phyloP scores from a whole-genome alignment of 1,139 yeast species.

The Suhomyces terraborum region DNA sequence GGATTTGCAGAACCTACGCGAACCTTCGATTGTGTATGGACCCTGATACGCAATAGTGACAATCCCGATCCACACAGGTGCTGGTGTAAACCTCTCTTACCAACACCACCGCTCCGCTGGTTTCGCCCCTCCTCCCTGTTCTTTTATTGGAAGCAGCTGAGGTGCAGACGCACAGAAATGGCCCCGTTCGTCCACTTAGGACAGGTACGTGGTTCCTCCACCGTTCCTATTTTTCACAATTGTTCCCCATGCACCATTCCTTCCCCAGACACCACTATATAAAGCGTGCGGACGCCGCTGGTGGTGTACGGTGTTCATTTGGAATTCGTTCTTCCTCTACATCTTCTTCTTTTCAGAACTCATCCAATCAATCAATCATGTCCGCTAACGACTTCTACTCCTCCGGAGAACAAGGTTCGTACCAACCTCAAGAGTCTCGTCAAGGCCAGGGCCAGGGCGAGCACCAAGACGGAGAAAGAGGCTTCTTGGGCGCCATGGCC shows the following conservation, averaged over 20 bases:
- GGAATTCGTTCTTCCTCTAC: not conserved
- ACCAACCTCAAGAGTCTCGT: conserved; percentile 22
- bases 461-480: conserved; percentile 52
- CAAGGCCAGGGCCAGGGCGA: conserved; percentile 13
- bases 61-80: not conserved
- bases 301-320: too few species aligned
- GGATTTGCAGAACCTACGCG: too few species aligned
- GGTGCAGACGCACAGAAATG: too few species aligned
- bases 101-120: too few species aligned
- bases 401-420: conserved; percentile 48
- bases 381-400: conserved; percentile 65
- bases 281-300: too few species aligned
- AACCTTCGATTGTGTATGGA: not conserved
- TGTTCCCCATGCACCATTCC: too few species aligned
- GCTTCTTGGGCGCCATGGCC: conserved; percentile 52
- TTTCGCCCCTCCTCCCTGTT: too few species aligned
- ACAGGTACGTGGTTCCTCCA: too few species aligned
- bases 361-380: conserved; percentile 31
- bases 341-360: not conserved
- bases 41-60: not conserved
- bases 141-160: too few species aligned
- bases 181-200: not conserved
- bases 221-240: too few species aligned
- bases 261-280: not conserved
- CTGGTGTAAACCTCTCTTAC: too few species aligned